phyloP scores from a whole-genome alignment of 192 early-diverging fungal genomes.

The Backusella parvicylindrica region DNA sequence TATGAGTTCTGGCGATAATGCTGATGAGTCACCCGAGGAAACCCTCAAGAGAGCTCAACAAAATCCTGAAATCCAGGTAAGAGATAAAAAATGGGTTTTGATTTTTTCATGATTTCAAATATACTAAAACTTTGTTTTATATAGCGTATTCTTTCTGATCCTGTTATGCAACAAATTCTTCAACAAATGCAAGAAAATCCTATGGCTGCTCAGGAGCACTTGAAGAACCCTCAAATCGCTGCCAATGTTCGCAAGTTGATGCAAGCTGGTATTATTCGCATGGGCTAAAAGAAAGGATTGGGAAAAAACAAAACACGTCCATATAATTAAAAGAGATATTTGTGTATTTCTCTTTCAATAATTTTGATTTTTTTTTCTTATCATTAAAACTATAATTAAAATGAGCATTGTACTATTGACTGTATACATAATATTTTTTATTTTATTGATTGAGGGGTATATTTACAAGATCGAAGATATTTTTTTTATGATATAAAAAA shows the following conservation, averaged over 20 bases:
- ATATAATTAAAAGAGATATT: background rate
- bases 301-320: background rate
- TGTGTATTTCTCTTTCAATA: background rate
- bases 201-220: conserved; percentile 86
- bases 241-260: conserved; percentile 92
- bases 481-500: background rate
- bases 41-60: conserved; percentile 79
- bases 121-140: background rate
- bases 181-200: conserved; percentile 98
- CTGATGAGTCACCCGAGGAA: conserved; percentile 71
- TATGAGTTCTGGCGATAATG: conserved; percentile 34
- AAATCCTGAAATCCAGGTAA: conserved; percentile 83
- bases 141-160: conserved; percentile 81
- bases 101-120: background rate
- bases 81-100: background rate
- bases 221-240: conserved; percentile 94
- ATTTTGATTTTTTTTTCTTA: background rate
- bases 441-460: background rate
- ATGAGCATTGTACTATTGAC: background rate
- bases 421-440: background rate
- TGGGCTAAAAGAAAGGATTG: conserved; percentile 46
- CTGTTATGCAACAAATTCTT: conserved; percentile 95
- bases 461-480: background rate
- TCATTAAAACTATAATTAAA: background rate
- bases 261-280: conserved; percentile 80